A percentile compares a stretch with the other conserved stretches of the same genome.
These are phyloP conservation scores for Penicillium salamii DNA, from an alignment of 495 filamentous ascomycete species.

Conservation along the genomic window DNA sequence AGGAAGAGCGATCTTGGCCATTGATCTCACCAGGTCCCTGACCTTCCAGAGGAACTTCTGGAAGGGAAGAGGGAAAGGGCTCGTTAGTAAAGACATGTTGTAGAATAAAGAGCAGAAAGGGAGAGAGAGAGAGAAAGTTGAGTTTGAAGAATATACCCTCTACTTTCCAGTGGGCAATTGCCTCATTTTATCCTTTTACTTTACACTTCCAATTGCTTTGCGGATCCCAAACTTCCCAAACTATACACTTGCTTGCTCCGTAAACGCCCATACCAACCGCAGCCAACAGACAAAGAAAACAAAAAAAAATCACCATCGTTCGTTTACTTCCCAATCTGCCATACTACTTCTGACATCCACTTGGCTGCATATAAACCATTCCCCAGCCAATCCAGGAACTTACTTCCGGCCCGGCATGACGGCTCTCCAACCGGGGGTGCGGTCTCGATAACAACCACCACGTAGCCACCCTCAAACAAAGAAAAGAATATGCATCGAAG, in stretches of 20 bases:
- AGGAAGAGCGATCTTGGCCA: conserved; percentile 3
- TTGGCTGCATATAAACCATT: neutral
- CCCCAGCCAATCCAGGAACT: neutral
- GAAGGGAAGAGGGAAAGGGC: neutral
- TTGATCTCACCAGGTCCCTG: neutral
- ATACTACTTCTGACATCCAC: neutral
- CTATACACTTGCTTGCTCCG: no score
- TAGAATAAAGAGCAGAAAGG: no score
- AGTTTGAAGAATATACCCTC: no score
- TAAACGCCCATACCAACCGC: no score
- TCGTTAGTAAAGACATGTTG: no score
- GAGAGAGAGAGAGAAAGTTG: neutral
- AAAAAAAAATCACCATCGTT: neutral
- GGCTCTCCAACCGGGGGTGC: neutral
- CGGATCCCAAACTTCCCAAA: neutral
- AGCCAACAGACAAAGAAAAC: conserved; percentile 2
- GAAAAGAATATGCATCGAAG: neutral
- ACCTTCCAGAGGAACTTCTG: neutral
- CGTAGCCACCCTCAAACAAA: conserved; percentile 1
- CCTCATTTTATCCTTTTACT: neutral
- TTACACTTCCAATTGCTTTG: neutral
- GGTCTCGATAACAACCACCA: neutral
- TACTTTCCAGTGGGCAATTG: no score
- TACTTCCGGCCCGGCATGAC: neutral
- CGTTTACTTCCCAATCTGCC: neutral